Percentiles rank a stretch among this genome's conserved stretches.
phyloP scores from a whole-genome alignment of 2,329 filamentous ascomycete species.

The Pseudogymnoascus sp. region DNA sequence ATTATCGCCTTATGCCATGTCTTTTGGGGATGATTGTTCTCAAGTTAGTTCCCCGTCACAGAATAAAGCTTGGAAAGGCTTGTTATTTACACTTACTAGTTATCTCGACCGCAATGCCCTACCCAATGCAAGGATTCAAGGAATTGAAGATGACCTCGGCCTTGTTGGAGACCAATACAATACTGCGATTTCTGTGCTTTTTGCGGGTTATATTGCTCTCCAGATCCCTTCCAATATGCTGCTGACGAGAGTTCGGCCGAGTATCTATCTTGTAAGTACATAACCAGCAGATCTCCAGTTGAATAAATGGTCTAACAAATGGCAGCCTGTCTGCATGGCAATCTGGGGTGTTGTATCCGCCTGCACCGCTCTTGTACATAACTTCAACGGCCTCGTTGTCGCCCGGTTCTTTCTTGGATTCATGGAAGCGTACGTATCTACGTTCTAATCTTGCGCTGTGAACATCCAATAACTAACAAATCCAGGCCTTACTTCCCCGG shows the following conservation, averaged over 20 bases:
- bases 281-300: background rate
- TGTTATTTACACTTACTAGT: conserved; percentile 18
- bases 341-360: conserved; percentile 37
- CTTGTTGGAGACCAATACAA: conserved; percentile 37
- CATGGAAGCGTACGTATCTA: conserved; percentile 33
- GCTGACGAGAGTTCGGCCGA: conserved; percentile 40
- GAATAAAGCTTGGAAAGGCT: background rate
- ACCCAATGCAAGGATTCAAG: conserved; percentile 20
- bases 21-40: conserved; percentile 21
- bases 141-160: conserved; percentile 26
- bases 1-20: conserved; percentile 21
- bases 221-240: conserved; percentile 46
- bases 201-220: conserved; percentile 45
- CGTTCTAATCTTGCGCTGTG: conserved; percentile 34
- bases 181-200: conserved; percentile 20
- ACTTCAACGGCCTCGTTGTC: conserved; percentile 24
- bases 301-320: background rate
- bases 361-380: conserved; percentile 39
- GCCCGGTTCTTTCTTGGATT: conserved; percentile 30
- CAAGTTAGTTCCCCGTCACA: conserved; percentile 15
- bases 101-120: conserved; percentile 31
- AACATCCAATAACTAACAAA: conserved; percentile 44
- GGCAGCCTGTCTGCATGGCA: conserved; percentile 30
- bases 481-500: conserved; percentile 44
- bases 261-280: conserved; percentile 5